A percentile compares a stretch with the other conserved stretches of the same genome.
phyloP scores from a whole-genome alignment of 345 rosid species.

The Toxicodendron radicans region DNA sequence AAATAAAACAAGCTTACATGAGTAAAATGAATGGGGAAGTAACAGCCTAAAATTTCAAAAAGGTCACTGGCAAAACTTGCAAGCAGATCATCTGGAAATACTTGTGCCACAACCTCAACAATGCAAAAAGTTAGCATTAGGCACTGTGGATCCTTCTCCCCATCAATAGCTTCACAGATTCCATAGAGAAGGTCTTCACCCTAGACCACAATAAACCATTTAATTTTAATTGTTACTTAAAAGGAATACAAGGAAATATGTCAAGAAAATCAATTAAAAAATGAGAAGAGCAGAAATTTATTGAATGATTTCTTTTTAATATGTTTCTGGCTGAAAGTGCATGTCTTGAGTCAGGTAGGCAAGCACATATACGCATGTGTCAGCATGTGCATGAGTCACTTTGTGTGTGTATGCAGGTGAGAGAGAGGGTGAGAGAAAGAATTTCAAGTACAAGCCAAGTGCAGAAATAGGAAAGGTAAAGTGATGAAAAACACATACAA shows the following conservation, averaged over 20 bases:
- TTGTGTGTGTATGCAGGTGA: not conserved
- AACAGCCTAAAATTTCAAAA: conserved; percentile 66
- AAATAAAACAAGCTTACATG: conserved; percentile 59
- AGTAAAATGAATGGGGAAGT: conserved; percentile 91
- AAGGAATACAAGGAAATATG: not conserved
- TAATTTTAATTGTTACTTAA: not conserved
- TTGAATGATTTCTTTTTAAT: not conserved
- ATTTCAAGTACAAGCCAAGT: no score
- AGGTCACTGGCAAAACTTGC: conserved; percentile 54
- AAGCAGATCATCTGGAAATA: conserved; percentile 73
- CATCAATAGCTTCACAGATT: conserved; percentile 73
- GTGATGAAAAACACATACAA: not conserved
- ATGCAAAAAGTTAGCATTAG: conserved; percentile 75
- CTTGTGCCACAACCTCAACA: conserved; percentile 55
- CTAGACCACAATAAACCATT: conserved; percentile 36
- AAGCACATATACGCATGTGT: not conserved
- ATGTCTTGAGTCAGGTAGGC: not conserved
- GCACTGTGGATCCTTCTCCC: conserved; percentile 92
- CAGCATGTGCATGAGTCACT: no score
- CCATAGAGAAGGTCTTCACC: conserved; percentile 60
- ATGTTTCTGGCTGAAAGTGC: not conserved
- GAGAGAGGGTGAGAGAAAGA: not conserved
- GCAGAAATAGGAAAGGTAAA: not conserved
- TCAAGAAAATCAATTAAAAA: not conserved
- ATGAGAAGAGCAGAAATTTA: not conserved